These are phyloP conservation scores for Allantophomopsis lycopodina DNA, from an alignment of 2,329 filamentous ascomycete species.

Conservation along the genomic window DNA sequence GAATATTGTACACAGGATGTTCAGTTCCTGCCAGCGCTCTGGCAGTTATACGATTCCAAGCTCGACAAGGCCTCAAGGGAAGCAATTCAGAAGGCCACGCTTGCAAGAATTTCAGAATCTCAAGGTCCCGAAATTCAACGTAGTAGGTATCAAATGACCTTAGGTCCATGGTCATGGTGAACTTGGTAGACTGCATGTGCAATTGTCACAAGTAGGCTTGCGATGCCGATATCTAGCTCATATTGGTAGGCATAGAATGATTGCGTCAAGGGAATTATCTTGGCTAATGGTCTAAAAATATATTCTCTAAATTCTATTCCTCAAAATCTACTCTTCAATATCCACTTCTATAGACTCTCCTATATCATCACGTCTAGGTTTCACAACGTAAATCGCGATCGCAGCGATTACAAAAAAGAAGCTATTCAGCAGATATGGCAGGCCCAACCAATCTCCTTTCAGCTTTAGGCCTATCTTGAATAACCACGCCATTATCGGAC, in stretches of 20 bases:
- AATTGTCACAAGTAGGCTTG: too few relatives aligned
- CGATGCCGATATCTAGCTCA: too few relatives aligned
- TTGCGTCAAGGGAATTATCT: too few relatives aligned
- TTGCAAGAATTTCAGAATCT: background rate
- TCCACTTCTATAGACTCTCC: too few relatives aligned
- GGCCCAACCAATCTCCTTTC: constrained; percentile 11
- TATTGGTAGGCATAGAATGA: too few relatives aligned
- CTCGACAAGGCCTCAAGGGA: background rate
- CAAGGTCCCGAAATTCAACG: background rate
- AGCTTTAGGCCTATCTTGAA: constrained; percentile 11
- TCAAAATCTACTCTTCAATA: too few relatives aligned
- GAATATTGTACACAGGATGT: constrained; percentile 23
- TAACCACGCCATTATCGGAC: constrained; percentile 10
- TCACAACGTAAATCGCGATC: too few relatives aligned
- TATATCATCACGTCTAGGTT: too few relatives aligned
- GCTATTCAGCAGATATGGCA: constrained; percentile 5
- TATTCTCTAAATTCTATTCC: too few relatives aligned
- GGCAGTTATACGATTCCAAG: background rate
- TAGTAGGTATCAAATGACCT: background rate
- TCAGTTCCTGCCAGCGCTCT: background rate
- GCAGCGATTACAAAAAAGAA: too few relatives aligned
- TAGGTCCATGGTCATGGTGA: background rate
- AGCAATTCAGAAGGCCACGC: background rate
- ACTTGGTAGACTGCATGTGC: too few relatives aligned
- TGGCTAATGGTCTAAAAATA: too few relatives aligned